Evolutionary conservation across 768 basidiomycete genomes (phyloP), one percentile per base, ranked within the genome.

Genomic region (Tulasnella sp.): DNA sequence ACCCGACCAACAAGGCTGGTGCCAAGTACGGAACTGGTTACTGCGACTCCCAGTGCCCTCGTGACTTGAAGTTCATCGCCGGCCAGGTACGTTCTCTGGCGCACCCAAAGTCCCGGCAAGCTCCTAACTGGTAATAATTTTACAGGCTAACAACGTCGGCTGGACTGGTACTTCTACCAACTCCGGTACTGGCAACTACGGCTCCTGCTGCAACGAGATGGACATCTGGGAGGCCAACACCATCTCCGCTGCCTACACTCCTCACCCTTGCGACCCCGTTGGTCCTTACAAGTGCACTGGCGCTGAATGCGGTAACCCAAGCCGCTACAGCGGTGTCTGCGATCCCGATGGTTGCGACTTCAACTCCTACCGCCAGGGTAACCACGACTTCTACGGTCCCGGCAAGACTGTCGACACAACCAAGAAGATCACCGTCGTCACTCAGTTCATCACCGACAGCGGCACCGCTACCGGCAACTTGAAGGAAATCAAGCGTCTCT

Each of bases 11-110:
- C 85, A 86, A 86, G 85, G 79, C 88, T 71, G 88, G 87, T 79
- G 87, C 88, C 80, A 85, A 87, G 81, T 90, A 86, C 82, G 88
- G 88, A 67, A 89, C 88, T 22, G 89, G 89, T 11, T 90, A 90
- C 83, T 89, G 89, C 81, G 89, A 90, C 81, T 85, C 89, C 29
- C 88, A 89, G 81, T 89, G 88, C 83, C 87, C 88, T 3, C 84
- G 84, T 49, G 88, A 88, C 80, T 82, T 89, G 83, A 89, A 89
- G 83, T 89, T 88, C 83, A 89, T 89, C 80, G 84, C 85, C 81
- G 88, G 88, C 78, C 80, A 83, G 82, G 88, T 87, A 71, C 76
- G 85, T 83, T 17, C 34, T 2, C 6, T 22, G 19, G 52, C 42
- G 70, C 64, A 34, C 11, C 11, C 6, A 7, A n/a, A 22, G 22